phyloP scores from a whole-genome alignment of 805 yeast species.

The Lipomyces yamanashiensis region DNA sequence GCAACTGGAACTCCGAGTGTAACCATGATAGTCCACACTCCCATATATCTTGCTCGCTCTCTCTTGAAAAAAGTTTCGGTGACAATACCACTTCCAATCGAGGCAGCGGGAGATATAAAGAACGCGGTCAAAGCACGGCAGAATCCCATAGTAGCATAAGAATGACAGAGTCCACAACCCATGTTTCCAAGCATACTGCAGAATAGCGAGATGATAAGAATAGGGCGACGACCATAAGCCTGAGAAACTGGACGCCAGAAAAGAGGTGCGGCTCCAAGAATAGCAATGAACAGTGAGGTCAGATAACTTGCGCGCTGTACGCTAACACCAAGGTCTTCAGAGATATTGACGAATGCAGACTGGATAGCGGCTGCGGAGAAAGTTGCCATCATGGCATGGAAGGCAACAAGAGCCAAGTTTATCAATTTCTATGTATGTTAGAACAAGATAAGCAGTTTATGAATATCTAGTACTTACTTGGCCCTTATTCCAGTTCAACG shows the following conservation, averaged over 20 bases:
- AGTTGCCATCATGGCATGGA: slow-evolving; percentile 27
- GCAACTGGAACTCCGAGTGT: slow-evolving; percentile 12
- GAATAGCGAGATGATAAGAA: slow-evolving; percentile 12
- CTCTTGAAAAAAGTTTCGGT: slow-evolving; percentile 29
- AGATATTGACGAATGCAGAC: slow-evolving; percentile 29
- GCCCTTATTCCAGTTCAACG: slow-evolving; percentile 26
- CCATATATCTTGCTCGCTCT: slow-evolving; percentile 30
- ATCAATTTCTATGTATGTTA: slow-evolving; percentile 15
- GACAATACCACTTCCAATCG: slow-evolving; percentile 30
- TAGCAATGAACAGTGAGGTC: slow-evolving; percentile 29
- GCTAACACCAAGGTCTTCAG: slow-evolving; percentile 24
- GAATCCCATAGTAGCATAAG: slow-evolving; percentile 32
- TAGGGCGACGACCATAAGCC: slow-evolving; percentile 29
- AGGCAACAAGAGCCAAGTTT: slow-evolving; percentile 24
- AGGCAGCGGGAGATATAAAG: slow-evolving; percentile 31
- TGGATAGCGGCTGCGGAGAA: slow-evolving; percentile 32
- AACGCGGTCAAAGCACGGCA: slow-evolving; percentile 26
- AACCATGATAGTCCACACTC: slow-evolving; percentile 27
- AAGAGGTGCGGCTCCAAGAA: slow-evolving; percentile 28
- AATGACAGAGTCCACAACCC: slow-evolving; percentile 31
- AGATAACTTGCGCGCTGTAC: slow-evolving; percentile 25
- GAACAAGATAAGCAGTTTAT: too few relatives aligned
- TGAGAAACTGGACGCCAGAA: slow-evolving; percentile 29
- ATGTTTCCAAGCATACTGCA: slow-evolving; percentile 21
- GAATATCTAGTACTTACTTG: background rate